Percentiles rank a stretch among this genome's conserved stretches.
Conservation (phyloP, 805 yeast genomes). For the Nakazawaea pomicola region DNA sequence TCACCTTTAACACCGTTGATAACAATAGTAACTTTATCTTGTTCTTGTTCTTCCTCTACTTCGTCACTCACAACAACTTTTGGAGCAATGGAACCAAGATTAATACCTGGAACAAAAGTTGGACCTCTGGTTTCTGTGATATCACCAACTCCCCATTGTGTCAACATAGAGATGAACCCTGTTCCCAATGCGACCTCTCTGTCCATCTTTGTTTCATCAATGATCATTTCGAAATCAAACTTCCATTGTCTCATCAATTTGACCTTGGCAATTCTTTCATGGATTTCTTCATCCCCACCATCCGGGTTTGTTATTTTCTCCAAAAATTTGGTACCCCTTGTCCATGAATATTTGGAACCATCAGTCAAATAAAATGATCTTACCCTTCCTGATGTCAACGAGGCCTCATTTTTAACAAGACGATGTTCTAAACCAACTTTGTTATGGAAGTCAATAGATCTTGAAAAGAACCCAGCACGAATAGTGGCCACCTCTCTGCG, state of each 20-base stretch:
- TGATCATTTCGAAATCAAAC: conserved; percentile 52
- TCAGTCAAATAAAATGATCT: conserved; percentile 46
- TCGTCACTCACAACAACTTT: conserved; percentile 11
- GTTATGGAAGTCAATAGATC: conserved; percentile 45
- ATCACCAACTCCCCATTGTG: conserved; percentile 62
- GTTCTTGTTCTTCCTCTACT: background rate
- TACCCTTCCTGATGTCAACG: conserved; percentile 30
- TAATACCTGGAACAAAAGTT: conserved; percentile 23
- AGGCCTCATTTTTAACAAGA: conserved; percentile 31
- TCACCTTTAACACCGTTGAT: conserved; percentile 20
- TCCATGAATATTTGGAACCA: conserved; percentile 55
- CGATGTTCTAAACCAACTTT: conserved; percentile 41
- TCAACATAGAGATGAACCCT: conserved; percentile 55
- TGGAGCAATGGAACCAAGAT: conserved; percentile 10
- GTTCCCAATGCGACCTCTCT: conserved; percentile 53
- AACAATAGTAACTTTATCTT: conserved; percentile 9
- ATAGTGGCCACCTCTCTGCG: conserved; percentile 46
- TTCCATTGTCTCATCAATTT: conserved; percentile 53
- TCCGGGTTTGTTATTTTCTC: conserved; percentile 51
- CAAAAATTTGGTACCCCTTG: conserved; percentile 43
- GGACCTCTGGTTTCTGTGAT: conserved; percentile 52
- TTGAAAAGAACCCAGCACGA: conserved; percentile 40
- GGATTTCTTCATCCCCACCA: conserved; percentile 50
- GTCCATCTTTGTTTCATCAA: conserved; percentile 44
- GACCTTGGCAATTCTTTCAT: conserved; percentile 50